Base-by-base conservation (phyloP, 1,284 basidiomycete species). In the Neonothopanus nambi region DNA sequence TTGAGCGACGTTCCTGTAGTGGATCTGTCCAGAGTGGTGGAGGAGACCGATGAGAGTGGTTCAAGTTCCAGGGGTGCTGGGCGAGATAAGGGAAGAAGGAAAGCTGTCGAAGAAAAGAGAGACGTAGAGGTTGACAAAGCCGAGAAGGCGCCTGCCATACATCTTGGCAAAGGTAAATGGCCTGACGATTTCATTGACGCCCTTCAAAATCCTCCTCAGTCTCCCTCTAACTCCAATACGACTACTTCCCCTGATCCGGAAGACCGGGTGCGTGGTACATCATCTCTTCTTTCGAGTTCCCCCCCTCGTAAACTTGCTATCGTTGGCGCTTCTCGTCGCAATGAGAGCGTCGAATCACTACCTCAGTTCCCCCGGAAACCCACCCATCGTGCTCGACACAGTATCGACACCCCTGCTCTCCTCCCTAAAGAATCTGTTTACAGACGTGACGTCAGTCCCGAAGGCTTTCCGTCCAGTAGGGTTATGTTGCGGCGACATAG, bases 91-190 rank as follows among this genome's bases (percentile, higher is more conserved):
- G 57, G 56, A 46, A 67, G 57, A 56, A 41, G 21, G 12, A 30
- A 21, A 44, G 42, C 8, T 8, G 38, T 33, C n/a, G 45, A 42
- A 35, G 36, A 48, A 40, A 12, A 51, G 42, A 18, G 23, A 48
- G 23, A 35, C 17, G 23, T 15, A 8, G 43, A 39, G 17, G 56
- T 60, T 44, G 70, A 71, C 55, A 66, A 64, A 39, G 65, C 67
- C 44, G 66, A 68, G 51, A 74, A 70, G 56, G 59, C 65, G 52
- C 70, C 70, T 56, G 71, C 72, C 18, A 74, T 89, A 59, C 78
- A 83, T 55, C 79, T 89, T 45, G 82, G 84, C 38, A 87, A 91
- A 67, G 88, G 85, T 53, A 89, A 87, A 67, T 90, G 87, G 87
- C 88, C 89, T 1, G 87, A 91, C 65, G 89, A 91, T 66, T 89